phyloP scores from a whole-genome alignment of 768 basidiomycete genomes.

The Suillus occidentalis region DNA sequence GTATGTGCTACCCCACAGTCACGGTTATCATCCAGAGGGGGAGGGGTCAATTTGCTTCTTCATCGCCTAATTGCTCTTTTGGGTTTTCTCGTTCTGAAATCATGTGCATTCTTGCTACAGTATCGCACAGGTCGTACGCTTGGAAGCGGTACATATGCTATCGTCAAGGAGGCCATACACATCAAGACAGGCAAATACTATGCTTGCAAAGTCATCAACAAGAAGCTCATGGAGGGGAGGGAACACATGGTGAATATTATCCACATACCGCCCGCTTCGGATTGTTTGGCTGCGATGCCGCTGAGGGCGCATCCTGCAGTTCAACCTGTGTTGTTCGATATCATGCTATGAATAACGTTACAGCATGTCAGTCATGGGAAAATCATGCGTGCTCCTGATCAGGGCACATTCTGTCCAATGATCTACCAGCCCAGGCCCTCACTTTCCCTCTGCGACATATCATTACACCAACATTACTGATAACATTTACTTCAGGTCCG shows the following conservation, averaged over 20 bases:
- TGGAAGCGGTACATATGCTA: conserved; percentile 92
- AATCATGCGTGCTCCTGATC: conserved; percentile 14
- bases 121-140: conserved; percentile 87
- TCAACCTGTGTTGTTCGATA: background rate
- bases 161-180: conserved; percentile 94
- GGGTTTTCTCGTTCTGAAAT: background rate
- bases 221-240: conserved; percentile 96
- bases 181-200: conserved; percentile 92
- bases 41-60: background rate
- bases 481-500: conserved; percentile 61
- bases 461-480: conserved; percentile 10
- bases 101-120: conserved; percentile 35
- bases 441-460: conserved; percentile 15
- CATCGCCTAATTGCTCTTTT: conserved; percentile 10
- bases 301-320: background rate
- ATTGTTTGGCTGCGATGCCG: background rate
- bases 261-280: background rate
- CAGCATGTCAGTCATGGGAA: conserved; percentile 7
- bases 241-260: conserved; percentile 85
- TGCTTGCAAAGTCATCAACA: conserved; percentile 99
- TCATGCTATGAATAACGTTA: background rate
- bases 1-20: conserved; percentile 24
- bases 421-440: background rate
- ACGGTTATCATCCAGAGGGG: conserved; percentile 7
- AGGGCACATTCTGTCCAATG: conserved; percentile 6